Evolutionary conservation across 1,284 basidiomycete genomes (phyloP).

Genomic region (Tylopilus orsonianus): DNA sequence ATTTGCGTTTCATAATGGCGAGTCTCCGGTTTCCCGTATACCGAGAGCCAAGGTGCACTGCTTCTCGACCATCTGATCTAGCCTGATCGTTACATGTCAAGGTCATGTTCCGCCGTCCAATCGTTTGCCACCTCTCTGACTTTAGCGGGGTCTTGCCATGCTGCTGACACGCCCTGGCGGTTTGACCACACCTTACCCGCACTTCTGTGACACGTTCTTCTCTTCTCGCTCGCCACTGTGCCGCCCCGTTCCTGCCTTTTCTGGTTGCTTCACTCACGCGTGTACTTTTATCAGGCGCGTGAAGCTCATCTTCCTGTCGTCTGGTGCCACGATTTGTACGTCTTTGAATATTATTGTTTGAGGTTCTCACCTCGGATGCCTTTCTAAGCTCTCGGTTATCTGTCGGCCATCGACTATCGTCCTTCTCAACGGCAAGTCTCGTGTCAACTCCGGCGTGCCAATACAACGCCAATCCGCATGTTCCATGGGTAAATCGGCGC

Average conservation of each 20-base stretch:
- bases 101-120: conserved; percentile 34
- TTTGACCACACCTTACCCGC: conserved; percentile 58
- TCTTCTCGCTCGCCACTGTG: conserved; percentile 45
- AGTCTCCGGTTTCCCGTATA: conserved; percentile 36
- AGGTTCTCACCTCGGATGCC: conserved; percentile 34
- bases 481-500: conserved; percentile 43
- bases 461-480: conserved; percentile 34
- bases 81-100: conserved; percentile 20
- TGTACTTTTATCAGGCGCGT: conserved; percentile 34
- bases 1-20: conserved; percentile 37
- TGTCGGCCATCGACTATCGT: conserved; percentile 15
- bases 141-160: conserved; percentile 54
- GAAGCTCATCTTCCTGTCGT: conserved; percentile 29
- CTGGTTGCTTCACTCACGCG: conserved; percentile 40
- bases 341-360: conserved; percentile 35
- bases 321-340: conserved; percentile 38
- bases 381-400: conserved; percentile 30
- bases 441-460: conserved; percentile 33
- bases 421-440: conserved; percentile 26
- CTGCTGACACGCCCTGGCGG: conserved; percentile 57
- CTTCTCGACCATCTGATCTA: conserved; percentile 33
- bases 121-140: conserved; percentile 48
- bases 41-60: conserved; percentile 28
- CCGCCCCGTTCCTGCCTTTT: conserved; percentile 57
- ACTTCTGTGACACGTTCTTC: conserved; percentile 55